Base-by-base conservation (phyloP, 371 early-diverging fungal species). In the Sporodiniella umbellata region DNA sequence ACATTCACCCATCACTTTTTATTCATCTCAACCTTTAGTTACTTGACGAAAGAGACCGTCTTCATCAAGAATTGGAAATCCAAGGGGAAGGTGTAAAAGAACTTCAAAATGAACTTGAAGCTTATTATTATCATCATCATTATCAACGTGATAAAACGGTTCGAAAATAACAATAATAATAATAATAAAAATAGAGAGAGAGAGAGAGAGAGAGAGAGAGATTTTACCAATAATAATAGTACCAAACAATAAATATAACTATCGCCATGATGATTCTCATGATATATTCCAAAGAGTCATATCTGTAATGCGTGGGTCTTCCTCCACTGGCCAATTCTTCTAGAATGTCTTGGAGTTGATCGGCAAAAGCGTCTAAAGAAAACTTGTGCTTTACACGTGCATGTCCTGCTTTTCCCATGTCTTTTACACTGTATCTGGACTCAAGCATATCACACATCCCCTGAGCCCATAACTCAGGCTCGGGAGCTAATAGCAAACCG, bases 11-110 rank as follows among this genome's bases (percentile, higher is more conserved):
- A 28, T 7, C 30, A 28, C 4, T 10, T 28, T 28, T 7, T 7
- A 28, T 28, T 28, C 7, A 28, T 10, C 30, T 10, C 4, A 28
- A 28, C 4, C 30, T 4, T 28, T 62, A 92, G 87, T 76, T 94
- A 12, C 89, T 96, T 72, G 86, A 88, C 59, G 98, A 98, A 77
- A 85, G 98, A 48, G 97, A 95, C 65, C 88, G 95, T 56, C 81
- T 98, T 56, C 96, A 96, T 79, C 88, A 93, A 67, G 96, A 98
- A 54, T 79, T 98, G 54, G 98, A 98, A 70, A 72, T 81, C 45
- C 93, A 94, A 68, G 95, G 96, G 66, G 83, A 81, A 60, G 79
- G 80, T 33, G 88, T 96, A 56, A 94, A 94, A 72, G 83, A 85
- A 60, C 74, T 96, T 53, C 93, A 94, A 68, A 80, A 78, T 56